Conservation (phyloP, 1,284 basidiomycete species). For the Rhodotorula sp. region DNA sequence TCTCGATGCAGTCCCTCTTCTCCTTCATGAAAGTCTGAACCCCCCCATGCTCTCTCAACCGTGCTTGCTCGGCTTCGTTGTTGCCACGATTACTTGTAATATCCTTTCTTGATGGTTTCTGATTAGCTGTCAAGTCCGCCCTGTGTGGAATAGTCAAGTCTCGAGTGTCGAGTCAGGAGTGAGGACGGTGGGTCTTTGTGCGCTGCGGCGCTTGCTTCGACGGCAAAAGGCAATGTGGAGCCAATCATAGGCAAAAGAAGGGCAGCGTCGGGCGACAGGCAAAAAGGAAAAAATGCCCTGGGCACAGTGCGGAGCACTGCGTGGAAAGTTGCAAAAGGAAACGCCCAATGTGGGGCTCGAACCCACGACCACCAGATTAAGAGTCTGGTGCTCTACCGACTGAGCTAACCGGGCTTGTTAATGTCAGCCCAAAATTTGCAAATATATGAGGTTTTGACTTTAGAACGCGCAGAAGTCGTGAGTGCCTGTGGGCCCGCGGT, state of each 20-base stretch:
- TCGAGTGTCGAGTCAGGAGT: too few relatives aligned
- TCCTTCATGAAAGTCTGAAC: conserved; percentile 54
- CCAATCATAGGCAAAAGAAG: too few relatives aligned
- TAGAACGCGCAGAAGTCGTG: neutral
- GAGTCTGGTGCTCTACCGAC: conserved; percentile 44
- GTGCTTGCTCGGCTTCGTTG: neutral
- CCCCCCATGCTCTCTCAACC: neutral
- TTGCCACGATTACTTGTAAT: neutral
- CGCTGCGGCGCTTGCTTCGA: too few relatives aligned
- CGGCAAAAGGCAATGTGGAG: too few relatives aligned
- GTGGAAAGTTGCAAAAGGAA: too few relatives aligned
- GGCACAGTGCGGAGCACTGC: too few relatives aligned
- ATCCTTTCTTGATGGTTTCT: neutral
- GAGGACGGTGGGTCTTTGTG: too few relatives aligned
- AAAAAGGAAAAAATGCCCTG: too few relatives aligned
- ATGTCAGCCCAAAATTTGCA: neutral
- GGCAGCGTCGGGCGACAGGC: too few relatives aligned
- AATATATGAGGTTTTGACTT: neutral
- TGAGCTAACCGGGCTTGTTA: conserved; percentile 40
- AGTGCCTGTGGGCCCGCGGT: too few relatives aligned
- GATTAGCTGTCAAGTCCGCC: neutral
- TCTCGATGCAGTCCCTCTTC: conserved; percentile 73
- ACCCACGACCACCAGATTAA: conserved; percentile 44
- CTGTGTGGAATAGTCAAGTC: too few relatives aligned
- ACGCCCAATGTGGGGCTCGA: conserved; percentile 44